phyloP scores from a whole-genome alignment of 2,329 filamentous ascomycete species.

The Drechslerella dactyloides region DNA sequence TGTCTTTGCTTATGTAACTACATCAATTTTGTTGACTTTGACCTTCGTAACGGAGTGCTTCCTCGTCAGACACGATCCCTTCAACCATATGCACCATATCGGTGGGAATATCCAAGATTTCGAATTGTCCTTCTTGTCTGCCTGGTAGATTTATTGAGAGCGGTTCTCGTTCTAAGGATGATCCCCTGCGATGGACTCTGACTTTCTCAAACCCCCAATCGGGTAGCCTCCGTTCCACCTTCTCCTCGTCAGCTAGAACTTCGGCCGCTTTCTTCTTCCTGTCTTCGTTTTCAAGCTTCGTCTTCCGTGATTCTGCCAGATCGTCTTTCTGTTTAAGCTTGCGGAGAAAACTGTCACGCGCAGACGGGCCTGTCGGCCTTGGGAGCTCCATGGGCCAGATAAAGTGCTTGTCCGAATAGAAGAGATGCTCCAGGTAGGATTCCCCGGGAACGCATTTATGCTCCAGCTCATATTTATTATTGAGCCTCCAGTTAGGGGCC shows the following conservation, averaged over 20 bases:
- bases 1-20: too few species aligned
- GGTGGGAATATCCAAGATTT: not conserved
- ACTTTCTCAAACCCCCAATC: not conserved
- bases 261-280: not conserved
- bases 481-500: conserved; percentile 5
- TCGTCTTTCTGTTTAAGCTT: conserved; percentile 22
- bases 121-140: not conserved
- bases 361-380: conserved; percentile 32
- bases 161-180: not conserved
- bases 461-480: conserved; percentile 20
- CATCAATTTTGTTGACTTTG: too few species aligned
- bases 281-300: not conserved
- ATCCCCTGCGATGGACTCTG: not conserved
- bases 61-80: not conserved
- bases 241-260: not conserved
- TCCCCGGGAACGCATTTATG: conserved; percentile 29
- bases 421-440: conserved; percentile 34
- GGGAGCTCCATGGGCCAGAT: conserved; percentile 27
- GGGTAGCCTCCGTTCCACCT: not conserved
- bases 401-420: conserved; percentile 27
- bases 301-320: conserved; percentile 8
- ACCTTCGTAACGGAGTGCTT: not conserved
- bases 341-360: conserved; percentile 23
- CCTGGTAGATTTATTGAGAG: not conserved
- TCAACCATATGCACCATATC: not conserved